Evolutionary conservation across 495 filamentous ascomycete species (phyloP).

Genomic region (Hypoxylon subgilvum): DNA sequence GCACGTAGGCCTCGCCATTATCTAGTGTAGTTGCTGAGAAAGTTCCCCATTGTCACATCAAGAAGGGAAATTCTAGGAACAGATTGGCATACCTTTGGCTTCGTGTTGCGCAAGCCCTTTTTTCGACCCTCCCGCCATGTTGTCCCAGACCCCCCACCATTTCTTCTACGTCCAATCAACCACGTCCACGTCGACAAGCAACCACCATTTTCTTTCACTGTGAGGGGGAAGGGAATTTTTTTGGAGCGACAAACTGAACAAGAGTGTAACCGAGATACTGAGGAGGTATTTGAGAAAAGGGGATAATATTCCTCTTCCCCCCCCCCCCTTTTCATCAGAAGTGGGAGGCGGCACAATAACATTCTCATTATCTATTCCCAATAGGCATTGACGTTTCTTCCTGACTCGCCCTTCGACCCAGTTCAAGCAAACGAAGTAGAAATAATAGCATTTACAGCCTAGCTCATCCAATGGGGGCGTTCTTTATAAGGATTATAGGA

Average conservation of each 20-base stretch:
- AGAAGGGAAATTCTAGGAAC: constrained; percentile 25
- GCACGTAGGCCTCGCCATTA: constrained; percentile 21
- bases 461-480: too few relatives aligned
- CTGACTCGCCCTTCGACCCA: too few relatives aligned
- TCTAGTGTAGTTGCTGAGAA: constrained; percentile 18
- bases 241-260: constrained; percentile 31
- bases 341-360: too few relatives aligned
- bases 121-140: constrained; percentile 40
- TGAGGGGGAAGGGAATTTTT: constrained; percentile 34
- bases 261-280: constrained; percentile 31
- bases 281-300: too few relatives aligned
- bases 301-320: too few relatives aligned
- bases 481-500: constrained; percentile 2
- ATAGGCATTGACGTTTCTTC: too few relatives aligned
- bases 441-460: too few relatives aligned
- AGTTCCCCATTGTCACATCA: constrained; percentile 27
- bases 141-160: constrained; percentile 35
- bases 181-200: constrained; percentile 43
- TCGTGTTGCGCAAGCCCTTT: constrained; percentile 43
- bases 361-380: too few relatives aligned
- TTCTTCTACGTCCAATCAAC: constrained; percentile 40
- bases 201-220: constrained; percentile 34
- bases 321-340: too few relatives aligned
- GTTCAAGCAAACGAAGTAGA: too few relatives aligned
- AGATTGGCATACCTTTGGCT: constrained; percentile 30